phyloP scores from a whole-genome alignment of 139 green algal genomes.

The Picochlorum sp. region DNA sequence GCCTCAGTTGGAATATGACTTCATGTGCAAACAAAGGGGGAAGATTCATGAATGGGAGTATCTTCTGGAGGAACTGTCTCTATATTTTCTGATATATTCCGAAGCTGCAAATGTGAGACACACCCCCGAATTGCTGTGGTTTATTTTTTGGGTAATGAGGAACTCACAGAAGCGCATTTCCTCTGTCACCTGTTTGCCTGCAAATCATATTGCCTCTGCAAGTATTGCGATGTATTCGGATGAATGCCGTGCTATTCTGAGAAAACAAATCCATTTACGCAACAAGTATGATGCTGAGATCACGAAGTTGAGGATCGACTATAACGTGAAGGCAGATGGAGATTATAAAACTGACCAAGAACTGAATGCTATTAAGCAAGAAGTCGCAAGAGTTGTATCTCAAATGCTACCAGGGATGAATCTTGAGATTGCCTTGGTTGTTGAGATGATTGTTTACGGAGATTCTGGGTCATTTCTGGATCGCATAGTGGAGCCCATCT shows the following conservation, averaged over 20 bases:
- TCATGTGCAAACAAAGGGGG: not conserved
- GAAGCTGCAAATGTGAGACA: conserved; percentile 71
- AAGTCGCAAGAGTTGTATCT: not conserved
- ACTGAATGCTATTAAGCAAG: not conserved
- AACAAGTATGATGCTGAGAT: conserved; percentile 14
- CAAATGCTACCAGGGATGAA: not conserved
- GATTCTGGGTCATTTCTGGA: conserved; percentile 45
- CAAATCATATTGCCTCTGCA: not conserved
- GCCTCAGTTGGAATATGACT: conserved; percentile 3
- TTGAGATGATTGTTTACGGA: conserved; percentile 37
- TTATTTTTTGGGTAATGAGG: conserved; percentile 57
- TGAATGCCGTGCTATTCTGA: conserved; percentile 6
- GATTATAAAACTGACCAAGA: conserved; percentile 4
- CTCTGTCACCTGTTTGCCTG: not conserved
- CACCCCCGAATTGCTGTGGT: conserved; percentile 62
- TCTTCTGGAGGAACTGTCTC: conserved; percentile 41
- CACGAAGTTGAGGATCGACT: not conserved
- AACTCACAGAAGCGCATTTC: conserved; percentile 12
- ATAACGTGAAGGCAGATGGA: conserved; percentile 6
- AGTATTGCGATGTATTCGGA: not conserved
- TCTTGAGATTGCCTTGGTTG: conserved; percentile 22
- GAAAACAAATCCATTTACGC: conserved; percentile 23
- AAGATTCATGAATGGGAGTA: conserved; percentile 29
- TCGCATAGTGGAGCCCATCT: conserved; percentile 44
- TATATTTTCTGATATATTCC: conserved; percentile 77